phyloP scores from a whole-genome alignment of 441 rosid genomes.

The Adansonia gregorii region DNA sequence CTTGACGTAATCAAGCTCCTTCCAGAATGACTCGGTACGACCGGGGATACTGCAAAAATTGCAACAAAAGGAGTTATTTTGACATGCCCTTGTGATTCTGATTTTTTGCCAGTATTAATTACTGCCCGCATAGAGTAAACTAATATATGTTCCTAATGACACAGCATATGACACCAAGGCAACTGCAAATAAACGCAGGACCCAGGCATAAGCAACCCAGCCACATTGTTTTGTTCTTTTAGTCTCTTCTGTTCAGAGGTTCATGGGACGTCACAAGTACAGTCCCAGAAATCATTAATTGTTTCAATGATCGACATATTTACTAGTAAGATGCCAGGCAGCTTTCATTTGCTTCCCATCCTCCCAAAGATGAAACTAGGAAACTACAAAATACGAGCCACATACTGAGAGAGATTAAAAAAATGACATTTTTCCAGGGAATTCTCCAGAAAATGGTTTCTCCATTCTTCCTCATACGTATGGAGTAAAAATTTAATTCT shows the following conservation, averaged over 20 bases:
- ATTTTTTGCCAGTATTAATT: background rate
- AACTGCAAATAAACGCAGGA: background rate
- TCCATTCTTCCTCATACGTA: background rate
- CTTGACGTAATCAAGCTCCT: conserved; percentile 69
- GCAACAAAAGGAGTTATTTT: background rate
- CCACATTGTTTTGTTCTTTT: background rate
- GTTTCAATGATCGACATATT: background rate
- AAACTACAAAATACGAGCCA: background rate
- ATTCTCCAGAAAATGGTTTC: conserved; percentile 8
- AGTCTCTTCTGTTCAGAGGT: conserved; percentile 9
- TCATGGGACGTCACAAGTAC: background rate
- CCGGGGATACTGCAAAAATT: conserved; percentile 62
- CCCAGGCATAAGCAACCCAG: background rate
- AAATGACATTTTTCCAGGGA: background rate
- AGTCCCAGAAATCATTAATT: background rate
- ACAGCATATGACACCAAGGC: too few relatives aligned
- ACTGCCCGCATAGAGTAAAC: background rate
- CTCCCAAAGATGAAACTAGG: background rate
- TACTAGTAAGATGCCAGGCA: background rate
- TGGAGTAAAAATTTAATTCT: background rate
- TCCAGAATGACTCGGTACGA: conserved; percentile 70
- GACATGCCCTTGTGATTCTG: background rate
- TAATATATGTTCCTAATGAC: background rate
- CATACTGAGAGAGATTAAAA: background rate
- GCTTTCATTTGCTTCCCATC: background rate